phyloP scores from a whole-genome alignment of 2,329 filamentous ascomycete genomes.

The Talaromyces marneffei region DNA sequence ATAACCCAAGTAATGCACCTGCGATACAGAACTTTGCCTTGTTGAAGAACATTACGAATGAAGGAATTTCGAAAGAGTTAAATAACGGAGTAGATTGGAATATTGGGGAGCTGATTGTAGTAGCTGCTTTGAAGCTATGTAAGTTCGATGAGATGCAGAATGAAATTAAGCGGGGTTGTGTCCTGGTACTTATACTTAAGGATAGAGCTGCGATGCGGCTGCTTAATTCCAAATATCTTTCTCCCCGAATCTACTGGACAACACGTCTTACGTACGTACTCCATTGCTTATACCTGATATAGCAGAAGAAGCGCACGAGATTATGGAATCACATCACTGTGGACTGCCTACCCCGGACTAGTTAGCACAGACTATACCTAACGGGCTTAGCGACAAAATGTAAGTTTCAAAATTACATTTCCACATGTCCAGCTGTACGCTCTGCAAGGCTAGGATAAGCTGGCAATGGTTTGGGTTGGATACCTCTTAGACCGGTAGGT shows the following conservation, averaged over 20 bases:
- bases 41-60: background rate
- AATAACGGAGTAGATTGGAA: background rate
- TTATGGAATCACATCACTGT: slow-evolving; percentile 1
- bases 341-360: background rate
- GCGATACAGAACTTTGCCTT: background rate
- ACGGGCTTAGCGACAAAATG: too few relatives aligned
- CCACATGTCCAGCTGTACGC: too few relatives aligned
- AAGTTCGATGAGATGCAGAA: background rate
- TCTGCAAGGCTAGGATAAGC: too few relatives aligned
- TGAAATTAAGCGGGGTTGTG: background rate
- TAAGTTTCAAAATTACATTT: too few relatives aligned
- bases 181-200: background rate
- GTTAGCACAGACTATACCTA: too few relatives aligned
- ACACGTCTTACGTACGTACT: background rate
- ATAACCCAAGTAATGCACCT: background rate
- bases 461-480: too few relatives aligned
- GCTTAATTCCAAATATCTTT: background rate
- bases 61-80: too few relatives aligned
- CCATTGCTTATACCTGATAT: background rate
- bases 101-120: background rate
- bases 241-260: background rate
- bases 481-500: too few relatives aligned
- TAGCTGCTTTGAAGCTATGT: too few relatives aligned
- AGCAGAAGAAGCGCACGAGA: background rate
- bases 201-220: background rate